A percentile compares a stretch with the other conserved stretches of the same genome.
Conservation (phyloP, 2,329 filamentous ascomycete genomes). For the Pseudogymnoascus sp. region DNA sequence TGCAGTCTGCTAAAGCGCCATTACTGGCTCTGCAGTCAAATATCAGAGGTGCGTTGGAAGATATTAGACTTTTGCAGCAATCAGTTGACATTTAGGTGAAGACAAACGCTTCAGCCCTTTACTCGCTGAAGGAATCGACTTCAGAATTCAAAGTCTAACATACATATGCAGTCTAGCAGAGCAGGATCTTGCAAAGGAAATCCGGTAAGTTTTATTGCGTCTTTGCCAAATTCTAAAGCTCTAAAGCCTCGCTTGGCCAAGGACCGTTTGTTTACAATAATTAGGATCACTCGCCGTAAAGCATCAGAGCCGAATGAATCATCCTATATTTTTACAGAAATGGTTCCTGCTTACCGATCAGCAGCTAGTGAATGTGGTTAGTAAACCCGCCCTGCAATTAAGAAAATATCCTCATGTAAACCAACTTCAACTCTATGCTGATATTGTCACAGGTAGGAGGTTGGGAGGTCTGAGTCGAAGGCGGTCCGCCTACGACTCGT, state of each 20-base stretch:
- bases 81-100: neutral
- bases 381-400: conserved; percentile 11
- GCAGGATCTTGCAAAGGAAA: conserved; percentile 16
- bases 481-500: too few species aligned
- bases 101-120: conserved; percentile 11
- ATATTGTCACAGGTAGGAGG: too few species aligned
- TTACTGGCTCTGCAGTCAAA: conserved; percentile 14
- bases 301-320: conserved; percentile 19
- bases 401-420: conserved; percentile 1
- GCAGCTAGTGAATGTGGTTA: conserved; percentile 16
- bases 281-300: conserved; percentile 15
- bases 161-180: conserved; percentile 16
- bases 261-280: conserved; percentile 12
- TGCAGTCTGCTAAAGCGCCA: conserved; percentile 12
- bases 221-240: neutral
- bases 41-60: conserved; percentile 13
- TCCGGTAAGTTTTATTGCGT: conserved; percentile 16
- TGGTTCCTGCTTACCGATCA: conserved; percentile 18
- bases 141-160: conserved; percentile 18
- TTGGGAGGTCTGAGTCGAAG: too few species aligned
- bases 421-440: neutral
- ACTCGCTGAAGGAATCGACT: conserved; percentile 16
- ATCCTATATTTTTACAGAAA: conserved; percentile 19
- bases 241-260: conserved; percentile 1
- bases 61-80: neutral